A percentile compares a stretch with the other conserved stretches of the same genome.
Conservation (phyloP, 31 red algal species). For the Bonnemaisonia californica region DNA sequence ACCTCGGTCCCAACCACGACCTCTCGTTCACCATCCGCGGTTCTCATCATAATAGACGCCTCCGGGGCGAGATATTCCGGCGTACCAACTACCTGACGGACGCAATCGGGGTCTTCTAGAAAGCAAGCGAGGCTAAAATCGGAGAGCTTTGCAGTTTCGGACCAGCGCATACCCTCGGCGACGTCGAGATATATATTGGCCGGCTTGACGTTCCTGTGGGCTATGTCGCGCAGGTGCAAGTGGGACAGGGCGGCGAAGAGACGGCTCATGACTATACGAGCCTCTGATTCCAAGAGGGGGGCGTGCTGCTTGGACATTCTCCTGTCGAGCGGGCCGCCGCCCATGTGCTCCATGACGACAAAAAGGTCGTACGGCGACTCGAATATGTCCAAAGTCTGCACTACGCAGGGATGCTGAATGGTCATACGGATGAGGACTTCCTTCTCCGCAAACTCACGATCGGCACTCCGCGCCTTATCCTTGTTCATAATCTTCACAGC, state of each 20-base stretch:
- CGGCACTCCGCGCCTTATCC: constrained; percentile 40
- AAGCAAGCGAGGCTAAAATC: constrained; percentile 76
- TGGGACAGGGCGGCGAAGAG: constrained; percentile 66
- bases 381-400: constrained; percentile 82
- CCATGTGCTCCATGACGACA: constrained; percentile 86
- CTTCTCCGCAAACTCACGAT: constrained; percentile 64
- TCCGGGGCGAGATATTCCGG: constrained; percentile 88
- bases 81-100: constrained; percentile 81
- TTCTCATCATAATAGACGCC: constrained; percentile 71
- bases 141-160: constrained; percentile 45
- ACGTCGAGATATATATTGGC: constrained; percentile 72
- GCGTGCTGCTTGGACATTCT: constrained; percentile 54
- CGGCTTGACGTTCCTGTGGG: constrained; percentile 86
- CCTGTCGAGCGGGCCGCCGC: constrained; percentile 68
- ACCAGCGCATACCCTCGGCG: constrained; percentile 36
- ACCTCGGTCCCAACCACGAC: constrained; percentile 70
- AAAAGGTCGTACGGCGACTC: constrained; percentile 73
- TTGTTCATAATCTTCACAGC: constrained; percentile 83
- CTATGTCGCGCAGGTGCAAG: constrained; percentile 63
- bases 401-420: constrained; percentile 70
- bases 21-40: constrained; percentile 45
- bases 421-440: constrained; percentile 80
- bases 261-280: constrained; percentile 59
- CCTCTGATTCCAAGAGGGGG: constrained; percentile 60
- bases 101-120: constrained; percentile 64